phyloP scores from a whole-genome alignment of 768 basidiomycete species.

The Auricularia heimuer region DNA sequence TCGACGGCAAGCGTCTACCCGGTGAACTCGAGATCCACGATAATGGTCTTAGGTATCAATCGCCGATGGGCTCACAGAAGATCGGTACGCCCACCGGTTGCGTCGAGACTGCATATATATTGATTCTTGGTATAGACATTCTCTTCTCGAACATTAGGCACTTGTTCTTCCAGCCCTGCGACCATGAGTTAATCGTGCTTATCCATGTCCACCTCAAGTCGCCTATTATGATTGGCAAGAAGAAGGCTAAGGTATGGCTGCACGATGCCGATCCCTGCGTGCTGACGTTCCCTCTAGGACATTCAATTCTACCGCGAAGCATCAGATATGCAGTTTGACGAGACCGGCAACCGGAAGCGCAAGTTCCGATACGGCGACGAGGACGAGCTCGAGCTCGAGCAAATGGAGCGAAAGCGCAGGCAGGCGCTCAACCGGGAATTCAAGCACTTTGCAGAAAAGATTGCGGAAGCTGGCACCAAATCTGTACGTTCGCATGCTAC shows the following conservation, averaged over 20 bases:
- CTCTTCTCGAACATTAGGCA: conserved; percentile 97
- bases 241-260: conserved; percentile 77
- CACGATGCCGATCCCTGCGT: conserved; percentile 1
- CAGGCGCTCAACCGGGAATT: conserved; percentile 90
- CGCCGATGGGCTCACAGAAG: conserved; percentile 77
- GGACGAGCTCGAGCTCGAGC: conserved; percentile 98
- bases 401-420: conserved; percentile 86
- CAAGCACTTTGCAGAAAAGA: conserved; percentile 84
- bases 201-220: conserved; percentile 88
- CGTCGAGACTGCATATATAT: conserved; percentile 2
- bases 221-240: conserved; percentile 98
- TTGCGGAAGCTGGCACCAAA: conserved; percentile 70
- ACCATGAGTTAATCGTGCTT: conserved; percentile 88
- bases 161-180: conserved; percentile 97
- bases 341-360: conserved; percentile 97
- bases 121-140: conserved; percentile 47
- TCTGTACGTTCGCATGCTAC: conserved; percentile 42
- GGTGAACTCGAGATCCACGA: conserved; percentile 99
- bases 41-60: conserved; percentile 91
- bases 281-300: conserved; percentile 42
- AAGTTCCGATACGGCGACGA: conserved; percentile 97
- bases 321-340: conserved; percentile 94
- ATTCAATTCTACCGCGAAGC: conserved; percentile 98
- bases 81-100: conserved; percentile 50
- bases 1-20: conserved; percentile 89